phyloP scores from a whole-genome alignment of 106 monocot species.

The Apostasia shenzhenica region DNA sequence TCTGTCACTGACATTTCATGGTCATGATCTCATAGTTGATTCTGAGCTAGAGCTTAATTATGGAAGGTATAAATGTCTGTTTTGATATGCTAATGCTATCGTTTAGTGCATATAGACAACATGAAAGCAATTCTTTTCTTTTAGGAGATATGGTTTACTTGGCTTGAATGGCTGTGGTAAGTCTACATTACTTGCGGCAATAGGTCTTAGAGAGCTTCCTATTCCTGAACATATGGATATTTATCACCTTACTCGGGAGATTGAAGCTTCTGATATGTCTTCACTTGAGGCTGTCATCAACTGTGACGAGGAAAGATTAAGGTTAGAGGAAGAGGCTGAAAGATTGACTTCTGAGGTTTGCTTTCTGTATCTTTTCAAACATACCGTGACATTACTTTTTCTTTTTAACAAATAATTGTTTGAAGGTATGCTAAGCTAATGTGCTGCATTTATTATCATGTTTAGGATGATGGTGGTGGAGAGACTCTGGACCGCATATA shows the following conservation, averaged over 20 bases:
- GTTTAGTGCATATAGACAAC: neutral
- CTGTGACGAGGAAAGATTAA: constrained; percentile 90
- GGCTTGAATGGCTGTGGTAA: constrained; percentile 99
- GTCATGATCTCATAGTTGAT: constrained; percentile 95
- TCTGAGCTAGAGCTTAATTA: constrained; percentile 94
- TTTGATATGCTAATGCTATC: neutral
- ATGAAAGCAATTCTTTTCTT: neutral
- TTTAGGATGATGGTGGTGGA: constrained; percentile 72
- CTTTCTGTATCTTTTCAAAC: neutral
- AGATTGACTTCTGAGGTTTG: constrained; percentile 59
- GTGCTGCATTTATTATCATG: neutral
- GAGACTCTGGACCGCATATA: constrained; percentile 62
- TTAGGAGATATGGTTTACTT: constrained; percentile 87
- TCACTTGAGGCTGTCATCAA: constrained; percentile 81
- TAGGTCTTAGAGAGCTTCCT: constrained; percentile 83
- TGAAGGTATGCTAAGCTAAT: neutral
- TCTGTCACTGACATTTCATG: constrained; percentile 89
- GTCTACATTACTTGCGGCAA: constrained; percentile 75
- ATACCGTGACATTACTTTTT: neutral
- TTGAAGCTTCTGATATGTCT: constrained; percentile 97
- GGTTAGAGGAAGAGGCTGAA: constrained; percentile 86
- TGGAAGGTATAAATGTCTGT: constrained; percentile 62
- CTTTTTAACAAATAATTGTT: neutral
- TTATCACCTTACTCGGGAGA: constrained; percentile 78
- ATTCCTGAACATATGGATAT: constrained; percentile 99